Evolutionary conservation across 352 stramenopile genomes (phyloP).

Genomic region (Phytopythium sindhum): DNA sequence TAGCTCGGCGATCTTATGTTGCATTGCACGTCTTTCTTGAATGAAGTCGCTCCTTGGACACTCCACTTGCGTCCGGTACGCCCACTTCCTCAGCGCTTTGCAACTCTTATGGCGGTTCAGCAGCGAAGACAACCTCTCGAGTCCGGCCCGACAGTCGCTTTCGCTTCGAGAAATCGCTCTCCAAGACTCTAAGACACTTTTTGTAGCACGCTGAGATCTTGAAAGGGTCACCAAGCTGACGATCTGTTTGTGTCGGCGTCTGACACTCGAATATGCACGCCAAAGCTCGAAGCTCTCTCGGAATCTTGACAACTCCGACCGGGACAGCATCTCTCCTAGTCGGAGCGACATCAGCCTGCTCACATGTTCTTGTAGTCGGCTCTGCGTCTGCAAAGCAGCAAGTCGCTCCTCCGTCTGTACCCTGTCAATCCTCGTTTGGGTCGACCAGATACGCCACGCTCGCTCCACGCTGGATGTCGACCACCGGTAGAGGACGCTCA

Average conservation of each 20-base stretch:
- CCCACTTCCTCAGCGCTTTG: constrained; percentile 17
- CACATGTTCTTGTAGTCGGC: neutral
- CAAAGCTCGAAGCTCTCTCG: constrained; percentile 14
- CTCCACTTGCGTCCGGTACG: neutral
- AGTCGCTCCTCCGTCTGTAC: neutral
- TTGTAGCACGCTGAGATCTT: neutral
- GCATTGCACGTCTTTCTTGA: neutral
- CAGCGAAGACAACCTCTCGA: constrained; percentile 7
- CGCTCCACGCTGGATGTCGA: constrained; percentile 23
- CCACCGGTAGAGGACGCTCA: constrained; percentile 27
- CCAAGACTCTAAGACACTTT: constrained; percentile 14
- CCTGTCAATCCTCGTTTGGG: neutral
- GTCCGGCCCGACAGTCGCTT: constrained; percentile 4
- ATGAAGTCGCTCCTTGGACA: neutral
- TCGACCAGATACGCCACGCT: constrained; percentile 41
- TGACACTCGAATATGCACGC: constrained; percentile 5
- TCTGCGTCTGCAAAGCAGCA: neutral
- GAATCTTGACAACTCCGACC: neutral
- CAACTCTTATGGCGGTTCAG: constrained; percentile 6
- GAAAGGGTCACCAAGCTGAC: neutral
- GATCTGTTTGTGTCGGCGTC: constrained; percentile 8
- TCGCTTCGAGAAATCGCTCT: neutral
- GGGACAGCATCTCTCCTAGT: neutral
- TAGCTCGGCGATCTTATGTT: neutral
- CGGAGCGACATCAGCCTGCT: neutral